Evolutionary conservation across 1,284 basidiomycete species (phyloP).

Genomic region (Apiotrichum akiyoshidainum): DNA sequence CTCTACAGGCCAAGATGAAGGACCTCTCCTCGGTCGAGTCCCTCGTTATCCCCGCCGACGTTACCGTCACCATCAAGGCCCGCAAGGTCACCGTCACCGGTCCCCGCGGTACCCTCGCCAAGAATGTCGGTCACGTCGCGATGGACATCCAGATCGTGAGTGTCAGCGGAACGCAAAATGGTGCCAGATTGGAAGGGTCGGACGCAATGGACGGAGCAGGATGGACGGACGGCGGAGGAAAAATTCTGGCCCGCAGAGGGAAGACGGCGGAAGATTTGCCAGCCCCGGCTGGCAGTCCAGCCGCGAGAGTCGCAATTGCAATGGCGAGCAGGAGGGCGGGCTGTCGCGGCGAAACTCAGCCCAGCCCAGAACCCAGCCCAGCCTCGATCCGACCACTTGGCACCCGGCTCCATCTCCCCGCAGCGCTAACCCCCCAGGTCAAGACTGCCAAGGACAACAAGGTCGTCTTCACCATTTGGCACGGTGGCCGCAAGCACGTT

Average conservation of each 20-base stretch:
- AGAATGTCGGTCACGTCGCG: conserved; percentile 90
- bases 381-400: neutral
- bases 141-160: conserved; percentile 88
- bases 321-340: too few species aligned
- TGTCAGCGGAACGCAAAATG: conserved; percentile 17
- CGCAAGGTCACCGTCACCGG: conserved; percentile 85
- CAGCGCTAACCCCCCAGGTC: conserved; percentile 30
- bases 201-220: neutral
- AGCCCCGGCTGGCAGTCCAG: too few species aligned
- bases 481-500: conserved; percentile 96
- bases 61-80: conserved; percentile 81
- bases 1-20: conserved; percentile 48
- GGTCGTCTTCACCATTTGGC: conserved; percentile 94
- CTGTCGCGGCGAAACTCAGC: too few species aligned
- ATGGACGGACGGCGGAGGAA: conserved; percentile 5
- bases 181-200: conserved; percentile 1
- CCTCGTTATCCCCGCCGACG: conserved; percentile 79
- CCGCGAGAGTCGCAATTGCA: too few species aligned
- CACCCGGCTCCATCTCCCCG: too few species aligned
- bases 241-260: too few species aligned
- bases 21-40: conserved; percentile 64
- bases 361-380: too few species aligned
- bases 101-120: conserved; percentile 81
- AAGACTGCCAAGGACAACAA: conserved; percentile 56
- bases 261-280: too few species aligned